These are phyloP conservation scores for Xylariaceae sp. DNA, from an alignment of 2,329 filamentous ascomycete species.

Conservation along the genomic window DNA sequence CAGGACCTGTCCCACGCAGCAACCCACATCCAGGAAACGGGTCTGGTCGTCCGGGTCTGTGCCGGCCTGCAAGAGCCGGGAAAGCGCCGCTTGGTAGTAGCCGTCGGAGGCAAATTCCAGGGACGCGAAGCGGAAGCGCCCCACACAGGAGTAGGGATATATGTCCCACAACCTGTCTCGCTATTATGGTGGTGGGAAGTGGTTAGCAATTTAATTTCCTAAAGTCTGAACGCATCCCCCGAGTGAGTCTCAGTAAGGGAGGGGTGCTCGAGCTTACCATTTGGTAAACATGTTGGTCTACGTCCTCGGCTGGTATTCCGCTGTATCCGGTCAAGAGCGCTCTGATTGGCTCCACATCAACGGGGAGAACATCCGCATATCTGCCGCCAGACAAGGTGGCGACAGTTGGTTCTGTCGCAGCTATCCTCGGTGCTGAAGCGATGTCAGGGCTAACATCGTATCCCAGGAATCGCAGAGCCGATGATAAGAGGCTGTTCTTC, in stretches of 20 bases:
- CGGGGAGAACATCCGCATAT: slow-evolving; percentile 25
- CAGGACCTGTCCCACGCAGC: slow-evolving; percentile 45
- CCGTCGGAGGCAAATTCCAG: slow-evolving; percentile 37
- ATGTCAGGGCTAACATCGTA: background rate
- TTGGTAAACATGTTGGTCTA: slow-evolving; percentile 25
- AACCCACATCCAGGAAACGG: slow-evolving; percentile 45
- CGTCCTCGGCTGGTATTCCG: slow-evolving; percentile 23
- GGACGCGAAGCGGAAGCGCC: slow-evolving; percentile 46
- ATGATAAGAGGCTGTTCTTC: background rate
- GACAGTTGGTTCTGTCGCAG: background rate
- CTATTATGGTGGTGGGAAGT: slow-evolving; percentile 23
- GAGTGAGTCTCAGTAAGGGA: background rate
- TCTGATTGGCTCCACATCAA: slow-evolving; percentile 25
- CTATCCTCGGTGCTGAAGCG: background rate
- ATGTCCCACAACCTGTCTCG: slow-evolving; percentile 42
- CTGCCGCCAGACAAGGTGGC: slow-evolving; percentile 10
- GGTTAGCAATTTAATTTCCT: background rate
- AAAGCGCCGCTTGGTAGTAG: slow-evolving; percentile 38
- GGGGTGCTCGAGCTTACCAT: slow-evolving; percentile 18
- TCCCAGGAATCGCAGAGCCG: background rate
- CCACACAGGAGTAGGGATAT: slow-evolving; percentile 41
- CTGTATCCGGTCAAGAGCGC: slow-evolving; percentile 27
- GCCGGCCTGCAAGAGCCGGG: slow-evolving; percentile 33
- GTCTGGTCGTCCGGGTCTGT: slow-evolving; percentile 18
- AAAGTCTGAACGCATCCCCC: background rate